These are phyloP conservation scores for Trifolium dubium DNA, from an alignment of 306 rosid species.

Conservation along the genomic window DNA sequence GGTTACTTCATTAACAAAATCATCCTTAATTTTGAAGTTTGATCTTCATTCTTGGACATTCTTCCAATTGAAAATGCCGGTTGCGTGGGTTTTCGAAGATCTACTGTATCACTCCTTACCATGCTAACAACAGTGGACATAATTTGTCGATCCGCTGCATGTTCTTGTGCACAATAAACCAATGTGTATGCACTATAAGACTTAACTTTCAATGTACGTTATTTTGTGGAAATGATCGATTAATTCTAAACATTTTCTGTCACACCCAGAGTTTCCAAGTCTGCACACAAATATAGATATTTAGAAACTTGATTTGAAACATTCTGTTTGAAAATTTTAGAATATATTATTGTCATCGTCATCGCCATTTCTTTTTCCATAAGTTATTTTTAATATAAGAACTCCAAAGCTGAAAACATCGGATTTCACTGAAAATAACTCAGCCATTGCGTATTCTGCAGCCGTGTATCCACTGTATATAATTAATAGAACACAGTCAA, in stretches of 20 bases:
- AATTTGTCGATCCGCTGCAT: neutral
- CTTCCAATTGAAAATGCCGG: neutral
- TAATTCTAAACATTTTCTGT: neutral
- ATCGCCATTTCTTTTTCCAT: neutral
- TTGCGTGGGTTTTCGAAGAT: neutral
- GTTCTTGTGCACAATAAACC: neutral
- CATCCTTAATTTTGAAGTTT: neutral
- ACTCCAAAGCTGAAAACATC: neutral
- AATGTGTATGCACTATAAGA: neutral
- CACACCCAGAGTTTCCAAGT: neutral
- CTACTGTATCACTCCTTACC: neutral
- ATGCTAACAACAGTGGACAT: neutral
- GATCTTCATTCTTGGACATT: neutral
- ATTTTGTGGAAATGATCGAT: neutral
- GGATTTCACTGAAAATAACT: neutral
- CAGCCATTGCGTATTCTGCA: neutral
- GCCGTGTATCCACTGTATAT: neutral
- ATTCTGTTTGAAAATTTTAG: neutral
- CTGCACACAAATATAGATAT: neutral
- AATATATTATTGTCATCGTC: neutral
- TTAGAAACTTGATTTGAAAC: neutral
- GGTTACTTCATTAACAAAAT: neutral
- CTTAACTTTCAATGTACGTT: neutral
- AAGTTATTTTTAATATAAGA: neutral
- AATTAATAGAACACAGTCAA: neutral